Conservation (phyloP, 768 basidiomycete genomes). For the Lyophyllum decastes region DNA sequence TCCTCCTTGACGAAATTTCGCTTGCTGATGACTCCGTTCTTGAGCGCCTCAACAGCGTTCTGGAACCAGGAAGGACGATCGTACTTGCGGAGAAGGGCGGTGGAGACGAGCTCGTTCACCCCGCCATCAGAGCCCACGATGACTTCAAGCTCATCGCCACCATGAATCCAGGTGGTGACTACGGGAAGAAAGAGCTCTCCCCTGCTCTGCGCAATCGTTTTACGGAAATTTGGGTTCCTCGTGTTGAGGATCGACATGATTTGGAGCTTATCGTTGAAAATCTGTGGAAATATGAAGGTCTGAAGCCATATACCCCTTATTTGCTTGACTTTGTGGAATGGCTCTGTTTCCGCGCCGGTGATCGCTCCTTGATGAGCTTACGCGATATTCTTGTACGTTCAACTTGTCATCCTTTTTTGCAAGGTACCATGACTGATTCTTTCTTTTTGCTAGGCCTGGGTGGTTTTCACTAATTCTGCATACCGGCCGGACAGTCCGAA, state of each 20-base stretch:
- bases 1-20: conserved; percentile 95
- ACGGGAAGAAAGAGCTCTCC: conserved; percentile 98
- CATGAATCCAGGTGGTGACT: conserved; percentile 99
- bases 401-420: neutral
- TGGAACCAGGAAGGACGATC: conserved; percentile 88
- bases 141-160: conserved; percentile 92
- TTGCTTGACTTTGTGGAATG: conserved; percentile 83
- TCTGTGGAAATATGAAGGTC: conserved; percentile 60
- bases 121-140: conserved; percentile 62
- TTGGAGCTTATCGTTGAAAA: conserved; percentile 74
- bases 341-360: conserved; percentile 64
- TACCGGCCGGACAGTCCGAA: conserved; percentile 31
- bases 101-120: conserved; percentile 68
- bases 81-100: conserved; percentile 89
- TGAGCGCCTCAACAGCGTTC: conserved; percentile 93
- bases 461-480: conserved; percentile 77
- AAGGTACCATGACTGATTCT: neutral
- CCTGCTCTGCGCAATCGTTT: conserved; percentile 96
- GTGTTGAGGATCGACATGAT: conserved; percentile 72
- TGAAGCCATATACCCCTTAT: conserved; percentile 56
- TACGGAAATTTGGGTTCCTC: conserved; percentile 98
- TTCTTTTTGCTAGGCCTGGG: conserved; percentile 72
- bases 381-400: conserved; percentile 83
- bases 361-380: conserved; percentile 69
- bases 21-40: conserved; percentile 97